Evolutionary conservation across 192 early-diverging fungal species (phyloP).

Genomic region (Kickxella alabastrina): DNA sequence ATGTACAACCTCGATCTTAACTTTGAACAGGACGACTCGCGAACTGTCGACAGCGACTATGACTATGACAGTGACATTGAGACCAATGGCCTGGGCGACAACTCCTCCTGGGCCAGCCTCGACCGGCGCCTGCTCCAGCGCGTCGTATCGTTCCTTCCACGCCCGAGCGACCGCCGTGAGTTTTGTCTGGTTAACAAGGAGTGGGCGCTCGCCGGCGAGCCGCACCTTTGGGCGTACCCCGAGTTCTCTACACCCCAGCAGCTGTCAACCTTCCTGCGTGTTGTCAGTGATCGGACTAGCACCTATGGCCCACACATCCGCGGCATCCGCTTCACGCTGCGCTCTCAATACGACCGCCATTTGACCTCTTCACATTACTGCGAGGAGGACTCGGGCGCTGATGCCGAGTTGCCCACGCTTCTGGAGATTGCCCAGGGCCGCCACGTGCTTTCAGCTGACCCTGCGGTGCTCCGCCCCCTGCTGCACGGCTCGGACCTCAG

Average conservation of each 20-base stretch:
- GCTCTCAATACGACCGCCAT: conserved; percentile 43
- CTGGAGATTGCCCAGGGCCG: conserved; percentile 36
- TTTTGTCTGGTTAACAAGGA: conserved; percentile 40
- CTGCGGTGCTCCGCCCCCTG: conserved; percentile 28
- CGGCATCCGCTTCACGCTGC: conserved; percentile 41
- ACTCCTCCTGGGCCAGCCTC: conserved; percentile 21
- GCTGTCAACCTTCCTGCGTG: conserved; percentile 30
- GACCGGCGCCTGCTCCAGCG: conserved; percentile 39
- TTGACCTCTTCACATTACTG: conserved; percentile 17
- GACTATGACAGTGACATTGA: conserved; percentile 37
- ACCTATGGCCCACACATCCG: conserved; percentile 29
- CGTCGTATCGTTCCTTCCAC: conserved; percentile 28
- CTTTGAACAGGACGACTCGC: conserved; percentile 19
- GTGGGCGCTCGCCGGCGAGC: conserved; percentile 33
- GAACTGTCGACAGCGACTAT: conserved; percentile 12
- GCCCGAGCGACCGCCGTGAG: conserved; percentile 33
- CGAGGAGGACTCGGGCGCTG: conserved; percentile 4
- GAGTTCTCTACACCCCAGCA: conserved; percentile 38
- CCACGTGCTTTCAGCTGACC: conserved; percentile 37
- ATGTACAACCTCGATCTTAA: conserved; percentile 40
- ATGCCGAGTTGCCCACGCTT: conserved; percentile 35
- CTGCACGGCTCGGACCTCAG: conserved; percentile 44
- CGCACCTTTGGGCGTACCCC: conserved; percentile 42
- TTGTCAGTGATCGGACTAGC: conserved; percentile 15
- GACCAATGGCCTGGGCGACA: conserved; percentile 8